A percentile compares a stretch with the other conserved stretches of the same genome.
phyloP scores from a whole-genome alignment of 352 stramenopile genomes.

The Phytophthora syringae region DNA sequence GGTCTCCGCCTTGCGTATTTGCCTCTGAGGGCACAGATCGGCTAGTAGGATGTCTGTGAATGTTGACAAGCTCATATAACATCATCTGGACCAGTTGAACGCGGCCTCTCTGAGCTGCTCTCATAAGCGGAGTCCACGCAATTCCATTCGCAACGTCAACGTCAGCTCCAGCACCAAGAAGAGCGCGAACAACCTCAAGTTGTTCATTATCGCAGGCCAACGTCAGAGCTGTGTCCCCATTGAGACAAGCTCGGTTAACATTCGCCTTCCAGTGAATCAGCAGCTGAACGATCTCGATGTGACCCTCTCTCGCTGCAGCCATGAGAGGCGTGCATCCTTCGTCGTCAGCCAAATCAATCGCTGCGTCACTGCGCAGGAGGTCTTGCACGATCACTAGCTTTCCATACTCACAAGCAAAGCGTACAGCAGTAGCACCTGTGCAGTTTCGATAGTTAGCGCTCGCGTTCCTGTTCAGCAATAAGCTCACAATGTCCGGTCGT shows the following conservation, averaged over 20 bases:
- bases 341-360: constrained; percentile 26
- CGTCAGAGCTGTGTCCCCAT: constrained; percentile 24
- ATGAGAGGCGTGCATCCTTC: constrained; percentile 40
- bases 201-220: constrained; percentile 28
- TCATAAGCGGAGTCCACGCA: constrained; percentile 35
- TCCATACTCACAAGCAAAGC: constrained; percentile 25
- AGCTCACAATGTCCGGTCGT: constrained; percentile 16
- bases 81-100: constrained; percentile 27
- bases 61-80: constrained; percentile 25
- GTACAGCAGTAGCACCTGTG: constrained; percentile 26
- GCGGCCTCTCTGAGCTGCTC: constrained; percentile 31
- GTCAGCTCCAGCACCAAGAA: constrained; percentile 32
- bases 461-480: constrained; percentile 30
- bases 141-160: constrained; percentile 25
- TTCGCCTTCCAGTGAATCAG: constrained; percentile 26
- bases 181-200: constrained; percentile 13
- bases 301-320: constrained; percentile 20
- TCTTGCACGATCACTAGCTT: constrained; percentile 16
- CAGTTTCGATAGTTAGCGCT: constrained; percentile 22
- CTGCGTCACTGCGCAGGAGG: constrained; percentile 25
- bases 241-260: constrained; percentile 18
- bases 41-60: constrained; percentile 5
- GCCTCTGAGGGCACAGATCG: background rate
- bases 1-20: background rate
- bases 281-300: constrained; percentile 23